phyloP scores from a whole-genome alignment of 768 basidiomycete species.

The Russula brevipes region DNA sequence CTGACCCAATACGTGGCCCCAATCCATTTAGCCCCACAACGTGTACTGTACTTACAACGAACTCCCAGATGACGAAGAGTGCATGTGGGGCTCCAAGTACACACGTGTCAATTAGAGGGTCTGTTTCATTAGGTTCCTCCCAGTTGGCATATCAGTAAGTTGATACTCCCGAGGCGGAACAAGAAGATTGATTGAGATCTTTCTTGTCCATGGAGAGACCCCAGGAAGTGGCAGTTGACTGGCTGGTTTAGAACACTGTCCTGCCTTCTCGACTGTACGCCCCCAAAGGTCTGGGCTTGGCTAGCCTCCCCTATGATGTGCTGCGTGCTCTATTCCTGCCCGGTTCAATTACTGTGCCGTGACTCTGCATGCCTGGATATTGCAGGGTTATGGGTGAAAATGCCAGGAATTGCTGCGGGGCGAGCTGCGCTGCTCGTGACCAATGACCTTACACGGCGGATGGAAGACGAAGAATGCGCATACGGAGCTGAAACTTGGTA shows the following conservation, averaged over 20 bases:
- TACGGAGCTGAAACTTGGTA: neutral
- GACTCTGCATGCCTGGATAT: neutral
- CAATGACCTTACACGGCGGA: conserved; percentile 10
- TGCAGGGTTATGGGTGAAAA: neutral
- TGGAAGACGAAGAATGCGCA: neutral
- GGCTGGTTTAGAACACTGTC: neutral
- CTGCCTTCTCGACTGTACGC: neutral
- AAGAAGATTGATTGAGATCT: neutral
- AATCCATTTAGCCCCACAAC: neutral
- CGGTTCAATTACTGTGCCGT: neutral
- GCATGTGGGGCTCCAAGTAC: neutral
- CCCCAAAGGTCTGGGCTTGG: conserved; percentile 1
- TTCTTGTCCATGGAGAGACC: neutral
- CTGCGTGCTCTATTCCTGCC: conserved; percentile 2
- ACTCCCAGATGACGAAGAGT: neutral
- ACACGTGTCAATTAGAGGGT: neutral
- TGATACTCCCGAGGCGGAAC: neutral
- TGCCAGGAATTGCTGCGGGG: neutral
- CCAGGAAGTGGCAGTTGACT: neutral
- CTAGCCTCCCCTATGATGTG: neutral
- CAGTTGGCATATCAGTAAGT: neutral
- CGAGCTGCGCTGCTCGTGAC: neutral
- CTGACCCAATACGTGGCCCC: no score
- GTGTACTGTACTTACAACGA: neutral
- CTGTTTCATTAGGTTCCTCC: neutral